Evolutionary conservation across 2,329 filamentous ascomycete species (phyloP).

Genomic region (Cadophora malorum): DNA sequence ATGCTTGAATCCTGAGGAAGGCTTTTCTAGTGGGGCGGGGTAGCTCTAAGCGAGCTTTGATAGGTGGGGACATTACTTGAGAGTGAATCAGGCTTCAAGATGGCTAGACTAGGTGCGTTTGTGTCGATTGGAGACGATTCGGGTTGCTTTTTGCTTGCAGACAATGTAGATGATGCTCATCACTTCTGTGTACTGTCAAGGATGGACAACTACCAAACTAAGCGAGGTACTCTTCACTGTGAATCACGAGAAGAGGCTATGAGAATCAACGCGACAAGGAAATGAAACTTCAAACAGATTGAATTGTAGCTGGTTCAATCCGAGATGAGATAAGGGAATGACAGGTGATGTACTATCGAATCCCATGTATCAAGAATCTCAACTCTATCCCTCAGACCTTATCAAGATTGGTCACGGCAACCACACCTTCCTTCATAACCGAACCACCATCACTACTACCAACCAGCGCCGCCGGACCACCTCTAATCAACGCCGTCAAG

Average conservation of each 20-base stretch:
- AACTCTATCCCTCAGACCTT: not conserved
- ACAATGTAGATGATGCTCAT: not conserved
- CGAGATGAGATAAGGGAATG: too few relatives aligned
- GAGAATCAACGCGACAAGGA: too few relatives aligned
- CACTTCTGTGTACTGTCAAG: not conserved
- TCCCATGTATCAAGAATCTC: not conserved
- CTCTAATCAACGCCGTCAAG: constrained; percentile 20
- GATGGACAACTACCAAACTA: not conserved
- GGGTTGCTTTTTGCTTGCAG: not conserved
- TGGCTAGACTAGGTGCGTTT: not conserved
- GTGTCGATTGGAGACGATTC: not conserved
- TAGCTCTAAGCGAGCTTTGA: not conserved
- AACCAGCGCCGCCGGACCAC: not conserved
- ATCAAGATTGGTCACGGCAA: not conserved
- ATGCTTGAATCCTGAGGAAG: not conserved
- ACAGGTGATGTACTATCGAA: too few relatives aligned
- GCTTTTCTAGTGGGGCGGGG: constrained; percentile 4
- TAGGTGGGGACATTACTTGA: not conserved
- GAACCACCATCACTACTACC: not conserved
- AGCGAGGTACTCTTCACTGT: not conserved
- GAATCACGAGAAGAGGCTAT: not conserved
- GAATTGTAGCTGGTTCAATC: too few relatives aligned
- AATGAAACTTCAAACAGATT: too few relatives aligned
- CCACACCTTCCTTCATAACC: not conserved
- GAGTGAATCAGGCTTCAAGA: too few relatives aligned